These are phyloP conservation scores for Psidium guajava DNA, from an alignment of 345 rosid genomes.

Conservation along the genomic window DNA sequence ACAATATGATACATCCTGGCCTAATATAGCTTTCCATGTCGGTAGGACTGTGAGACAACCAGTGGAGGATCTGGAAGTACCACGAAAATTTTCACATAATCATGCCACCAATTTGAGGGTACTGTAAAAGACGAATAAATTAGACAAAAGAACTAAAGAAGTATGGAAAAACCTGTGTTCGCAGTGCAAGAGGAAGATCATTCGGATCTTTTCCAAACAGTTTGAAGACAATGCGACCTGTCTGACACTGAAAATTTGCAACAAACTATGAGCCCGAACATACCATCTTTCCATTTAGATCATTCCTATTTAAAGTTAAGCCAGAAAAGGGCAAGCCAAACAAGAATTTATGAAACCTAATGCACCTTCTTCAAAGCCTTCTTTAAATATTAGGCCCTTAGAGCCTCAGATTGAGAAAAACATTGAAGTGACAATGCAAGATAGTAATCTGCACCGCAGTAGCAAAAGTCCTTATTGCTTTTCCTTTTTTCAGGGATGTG, in stretches of 20 bases:
- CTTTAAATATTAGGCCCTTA: background rate
- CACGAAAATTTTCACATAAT: background rate
- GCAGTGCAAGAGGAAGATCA: background rate
- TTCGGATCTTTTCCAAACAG: constrained; percentile 4
- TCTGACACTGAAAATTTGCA: background rate
- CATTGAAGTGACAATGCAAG: background rate
- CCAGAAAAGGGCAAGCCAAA: background rate
- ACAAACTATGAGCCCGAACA: background rate
- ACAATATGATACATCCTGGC: constrained; percentile 62
- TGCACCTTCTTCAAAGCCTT: background rate
- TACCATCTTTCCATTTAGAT: background rate
- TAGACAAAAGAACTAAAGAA: background rate
- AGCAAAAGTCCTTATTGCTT: background rate
- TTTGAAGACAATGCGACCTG: constrained; percentile 4
- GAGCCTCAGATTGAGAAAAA: background rate
- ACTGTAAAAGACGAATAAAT: background rate
- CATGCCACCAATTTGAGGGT: background rate
- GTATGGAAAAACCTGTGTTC: background rate
- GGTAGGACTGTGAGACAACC: constrained; percentile 60
- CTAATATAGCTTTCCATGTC: constrained; percentile 71
- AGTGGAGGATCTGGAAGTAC: constrained; percentile 43
- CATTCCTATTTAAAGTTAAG: background rate
- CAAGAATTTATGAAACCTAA: background rate
- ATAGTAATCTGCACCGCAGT: background rate
- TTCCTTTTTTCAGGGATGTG: background rate